Base-by-base conservation (phyloP, 768 basidiomycete species). In the Leccinum fibrillosum region DNA sequence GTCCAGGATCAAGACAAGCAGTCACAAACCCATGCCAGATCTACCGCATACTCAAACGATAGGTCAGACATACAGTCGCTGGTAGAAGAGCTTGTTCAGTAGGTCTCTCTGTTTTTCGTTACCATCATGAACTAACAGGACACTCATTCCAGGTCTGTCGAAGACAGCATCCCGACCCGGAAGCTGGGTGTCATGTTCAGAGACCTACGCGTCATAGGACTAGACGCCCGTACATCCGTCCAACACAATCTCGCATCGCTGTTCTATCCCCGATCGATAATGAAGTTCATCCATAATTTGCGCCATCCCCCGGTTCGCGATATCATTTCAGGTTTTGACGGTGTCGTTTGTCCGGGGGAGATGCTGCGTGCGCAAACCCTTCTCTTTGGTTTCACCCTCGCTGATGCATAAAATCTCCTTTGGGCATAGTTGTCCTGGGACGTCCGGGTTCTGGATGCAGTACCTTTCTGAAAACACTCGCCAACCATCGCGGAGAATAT, bases 371-470 rank as follows among this genome's bases (percentile, higher is more conserved):
- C 62, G 78, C 79, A 75, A 77, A 3, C 9, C 28, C 28, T 30
- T 30, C 13, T 30, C 28, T 19, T 2, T 6, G 8, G 4, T 52
- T 34, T 30, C 53, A 23, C 28, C 17, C 13, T 23, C 28, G 7
- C 13, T n/a, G 0, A 42, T 42, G 13, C 39, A 15, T 42, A n/a
- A 42, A n/a, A 44, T 10, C 6, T 23, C 26, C 26, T 25, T n/a
- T 3, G 13, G 9, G 5, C 53, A 7, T 64, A 89, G 89, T 94
- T 13, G 92, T 94, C 12, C 80, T 94, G 35, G 93, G 92, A 19
- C 82, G 90, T 28, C 93, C 37, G 91, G 89, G 89, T 11, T 84
- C 90, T 6, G 78, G 79, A 19, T 80, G 79, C 58, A 73, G 71
- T 23, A 77, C 82, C 0, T 73, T 85, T 55, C 70, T 85, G 53